Evolutionary conservation across 2,329 filamentous ascomycete species (phyloP).

Genomic region (Mycosphaerella sp.): DNA sequence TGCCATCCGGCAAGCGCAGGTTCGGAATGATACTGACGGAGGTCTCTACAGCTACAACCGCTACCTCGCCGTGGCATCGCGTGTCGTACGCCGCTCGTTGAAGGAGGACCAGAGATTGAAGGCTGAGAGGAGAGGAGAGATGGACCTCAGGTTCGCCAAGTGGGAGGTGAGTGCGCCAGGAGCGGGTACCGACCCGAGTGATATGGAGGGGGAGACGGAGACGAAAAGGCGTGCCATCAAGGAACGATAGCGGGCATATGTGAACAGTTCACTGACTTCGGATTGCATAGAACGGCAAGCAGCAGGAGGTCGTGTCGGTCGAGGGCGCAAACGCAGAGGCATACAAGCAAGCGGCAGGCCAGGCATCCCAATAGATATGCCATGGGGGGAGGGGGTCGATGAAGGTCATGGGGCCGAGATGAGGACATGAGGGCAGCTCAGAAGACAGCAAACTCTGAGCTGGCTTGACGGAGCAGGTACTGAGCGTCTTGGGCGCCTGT

Average conservation of each 20-base stretch:
- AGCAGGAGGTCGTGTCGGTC: constrained; percentile 75
- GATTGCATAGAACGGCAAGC: constrained; percentile 79
- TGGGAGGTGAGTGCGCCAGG: constrained; percentile 75
- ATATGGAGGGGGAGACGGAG: constrained; percentile 36
- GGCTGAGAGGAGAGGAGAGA: constrained; percentile 84
- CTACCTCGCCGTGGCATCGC: constrained; percentile 92
- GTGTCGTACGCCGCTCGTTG: constrained; percentile 90
- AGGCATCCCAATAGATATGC: constrained; percentile 20
- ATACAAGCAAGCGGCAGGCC: constrained; percentile 38
- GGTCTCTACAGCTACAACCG: constrained; percentile 81
- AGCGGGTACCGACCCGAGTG: constrained; percentile 61
- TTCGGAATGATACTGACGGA: constrained; percentile 17
- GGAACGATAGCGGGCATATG: neutral
- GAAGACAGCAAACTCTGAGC: neutral
- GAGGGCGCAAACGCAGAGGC: constrained; percentile 49
- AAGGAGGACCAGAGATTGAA: constrained; percentile 87
- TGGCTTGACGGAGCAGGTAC: neutral
- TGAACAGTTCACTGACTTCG: constrained; percentile 16
- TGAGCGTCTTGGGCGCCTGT: constrained; percentile 18
- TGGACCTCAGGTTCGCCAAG: constrained; percentile 84
- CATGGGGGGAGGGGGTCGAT: constrained; percentile 32
- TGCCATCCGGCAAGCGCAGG: neutral
- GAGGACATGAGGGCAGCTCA: neutral
- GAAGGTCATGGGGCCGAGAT: neutral
- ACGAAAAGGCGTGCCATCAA: neutral